Percentiles rank a stretch among this genome's conserved stretches.
These are phyloP conservation scores for Sutorius eximius DNA, from an alignment of 1,284 basidiomycete species.

Conservation along the genomic window DNA sequence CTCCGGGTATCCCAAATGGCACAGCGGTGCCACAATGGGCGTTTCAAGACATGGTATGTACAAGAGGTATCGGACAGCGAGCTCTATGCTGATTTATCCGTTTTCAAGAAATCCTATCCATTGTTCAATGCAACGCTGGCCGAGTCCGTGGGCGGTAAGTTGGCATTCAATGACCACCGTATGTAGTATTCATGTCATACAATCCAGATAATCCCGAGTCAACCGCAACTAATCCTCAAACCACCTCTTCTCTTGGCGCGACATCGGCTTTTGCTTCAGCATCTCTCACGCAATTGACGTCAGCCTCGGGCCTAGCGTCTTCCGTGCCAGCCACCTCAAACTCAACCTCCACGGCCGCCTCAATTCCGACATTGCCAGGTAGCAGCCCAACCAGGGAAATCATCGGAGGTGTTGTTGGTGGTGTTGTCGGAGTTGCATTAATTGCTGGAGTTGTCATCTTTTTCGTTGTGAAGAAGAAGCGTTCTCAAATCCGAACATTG, in stretches of 20 bases:
- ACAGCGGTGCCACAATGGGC: constrained; percentile 36
- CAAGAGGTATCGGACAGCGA: neutral
- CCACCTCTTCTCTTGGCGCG: constrained; percentile 13
- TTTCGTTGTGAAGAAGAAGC: constrained; percentile 33
- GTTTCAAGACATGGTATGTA: constrained; percentile 31
- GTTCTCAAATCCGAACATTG: constrained; percentile 12
- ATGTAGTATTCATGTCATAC: neutral
- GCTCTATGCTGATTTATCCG: neutral
- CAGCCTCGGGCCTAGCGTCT: neutral
- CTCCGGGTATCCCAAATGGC: constrained; percentile 20
- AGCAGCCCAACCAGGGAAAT: constrained; percentile 21
- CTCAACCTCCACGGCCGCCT: neutral
- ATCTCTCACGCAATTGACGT: constrained; percentile 3
- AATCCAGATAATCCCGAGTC: constrained; percentile 31
- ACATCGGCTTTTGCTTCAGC: constrained; percentile 3
- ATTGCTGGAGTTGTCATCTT: constrained; percentile 28
- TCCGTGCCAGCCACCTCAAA: neutral
- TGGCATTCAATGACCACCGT: neutral
- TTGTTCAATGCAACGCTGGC: constrained; percentile 17
- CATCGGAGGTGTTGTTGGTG: constrained; percentile 42
- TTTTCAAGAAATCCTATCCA: no score
- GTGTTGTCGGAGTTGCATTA: constrained; percentile 32
- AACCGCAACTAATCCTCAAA: constrained; percentile 15
- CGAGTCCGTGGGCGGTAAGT: constrained; percentile 25
- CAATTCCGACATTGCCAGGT: neutral